Conservation (phyloP, 192 early-diverging fungal genomes). For the Coemansia sp. region DNA sequence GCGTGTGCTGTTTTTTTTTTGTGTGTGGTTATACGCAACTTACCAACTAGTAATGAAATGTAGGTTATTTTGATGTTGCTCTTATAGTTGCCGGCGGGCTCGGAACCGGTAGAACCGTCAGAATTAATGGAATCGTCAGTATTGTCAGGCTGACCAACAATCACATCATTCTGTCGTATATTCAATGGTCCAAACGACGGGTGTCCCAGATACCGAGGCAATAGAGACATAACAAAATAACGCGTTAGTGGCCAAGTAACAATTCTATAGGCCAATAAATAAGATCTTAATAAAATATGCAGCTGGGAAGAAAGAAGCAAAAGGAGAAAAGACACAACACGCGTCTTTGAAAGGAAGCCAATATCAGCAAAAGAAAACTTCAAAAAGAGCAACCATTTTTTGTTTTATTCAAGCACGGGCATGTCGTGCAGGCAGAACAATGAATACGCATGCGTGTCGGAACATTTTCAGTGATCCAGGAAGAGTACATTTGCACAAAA, state of each 20-base stretch:
- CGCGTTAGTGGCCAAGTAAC: neutral
- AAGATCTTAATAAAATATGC: neutral
- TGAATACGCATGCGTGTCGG: neutral
- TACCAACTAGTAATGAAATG: conserved; percentile 8
- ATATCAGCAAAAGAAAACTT: neutral
- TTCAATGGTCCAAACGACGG: neutral
- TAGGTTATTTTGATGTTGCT: conserved; percentile 11
- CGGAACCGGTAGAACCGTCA: too few species aligned
- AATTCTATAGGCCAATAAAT: neutral
- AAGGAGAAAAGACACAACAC: neutral
- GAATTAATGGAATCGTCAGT: too few species aligned
- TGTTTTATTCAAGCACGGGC: neutral
- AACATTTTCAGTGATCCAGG: too few species aligned
- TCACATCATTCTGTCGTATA: neutral
- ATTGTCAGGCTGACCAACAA: neutral
- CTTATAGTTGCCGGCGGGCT: neutral
- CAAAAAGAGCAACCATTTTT: neutral
- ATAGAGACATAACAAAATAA: neutral
- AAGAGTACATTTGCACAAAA: too few species aligned
- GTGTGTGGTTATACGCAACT: neutral
- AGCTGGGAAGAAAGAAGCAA: neutral
- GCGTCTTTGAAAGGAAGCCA: neutral
- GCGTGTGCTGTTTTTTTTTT: too few species aligned
- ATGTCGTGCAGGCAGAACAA: neutral
- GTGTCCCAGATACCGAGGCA: neutral